Evolutionary conservation across 2,329 filamentous ascomycete species (phyloP).

Genomic region (Claviceps sp.): DNA sequence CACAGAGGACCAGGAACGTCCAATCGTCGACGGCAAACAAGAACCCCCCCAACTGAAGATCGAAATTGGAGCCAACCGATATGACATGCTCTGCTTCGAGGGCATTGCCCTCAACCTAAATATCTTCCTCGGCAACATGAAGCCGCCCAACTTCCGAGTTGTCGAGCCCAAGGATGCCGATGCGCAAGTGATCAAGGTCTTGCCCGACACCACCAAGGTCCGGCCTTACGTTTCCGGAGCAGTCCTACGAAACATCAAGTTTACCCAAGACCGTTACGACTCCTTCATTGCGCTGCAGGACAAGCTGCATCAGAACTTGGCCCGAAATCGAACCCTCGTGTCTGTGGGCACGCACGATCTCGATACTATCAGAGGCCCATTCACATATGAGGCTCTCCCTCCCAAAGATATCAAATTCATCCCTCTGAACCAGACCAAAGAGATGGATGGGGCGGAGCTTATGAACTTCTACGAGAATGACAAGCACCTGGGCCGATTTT

Average conservation of each 20-base stretch:
- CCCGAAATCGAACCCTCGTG: constrained; percentile 84
- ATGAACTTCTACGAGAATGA: constrained; percentile 96
- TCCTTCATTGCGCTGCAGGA: constrained; percentile 97
- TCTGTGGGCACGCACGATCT: constrained; percentile 95
- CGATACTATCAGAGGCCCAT: constrained; percentile 84
- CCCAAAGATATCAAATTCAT: constrained; percentile 87
- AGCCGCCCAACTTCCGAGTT: constrained; percentile 68
- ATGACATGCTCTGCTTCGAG: constrained; percentile 93
- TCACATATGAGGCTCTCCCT: constrained; percentile 85
- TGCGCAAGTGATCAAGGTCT: constrained; percentile 69
- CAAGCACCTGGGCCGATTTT: constrained; percentile 76
- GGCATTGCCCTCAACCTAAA: constrained; percentile 92
- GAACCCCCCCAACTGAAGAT: constrained; percentile 93
- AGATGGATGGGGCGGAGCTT: constrained; percentile 76
- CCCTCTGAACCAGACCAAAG: constrained; percentile 81
- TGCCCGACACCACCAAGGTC: constrained; percentile 60
- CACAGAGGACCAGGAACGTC: constrained; percentile 62
- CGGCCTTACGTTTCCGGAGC: constrained; percentile 82
- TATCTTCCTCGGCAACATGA: constrained; percentile 70
- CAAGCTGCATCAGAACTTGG: constrained; percentile 93
- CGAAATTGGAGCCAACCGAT: constrained; percentile 91
- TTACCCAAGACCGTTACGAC: constrained; percentile 82
- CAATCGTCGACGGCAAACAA: constrained; percentile 63
- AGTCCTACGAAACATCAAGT: constrained; percentile 79
- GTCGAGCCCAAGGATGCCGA: constrained; percentile 59